Evolutionary conservation across 2,329 filamentous ascomycete species (phyloP).

Genomic region (Meredithiella fracta): DNA sequence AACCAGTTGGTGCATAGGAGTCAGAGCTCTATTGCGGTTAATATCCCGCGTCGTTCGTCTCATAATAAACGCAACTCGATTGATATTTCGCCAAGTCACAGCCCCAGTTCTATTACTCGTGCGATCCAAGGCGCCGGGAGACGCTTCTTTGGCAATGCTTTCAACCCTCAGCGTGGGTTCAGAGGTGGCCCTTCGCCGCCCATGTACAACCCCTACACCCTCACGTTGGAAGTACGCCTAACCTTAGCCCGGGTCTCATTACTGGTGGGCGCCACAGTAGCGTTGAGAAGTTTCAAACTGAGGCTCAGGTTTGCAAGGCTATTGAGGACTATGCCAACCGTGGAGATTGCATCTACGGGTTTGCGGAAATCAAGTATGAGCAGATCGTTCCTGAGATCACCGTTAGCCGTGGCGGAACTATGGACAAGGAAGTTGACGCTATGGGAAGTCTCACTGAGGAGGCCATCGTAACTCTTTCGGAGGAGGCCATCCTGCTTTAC

Average conservation of each 20-base stretch:
- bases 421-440: constrained; percentile 28
- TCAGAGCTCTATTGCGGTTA: constrained; percentile 39
- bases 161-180: constrained; percentile 45
- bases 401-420: constrained; percentile 30
- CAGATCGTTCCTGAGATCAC: constrained; percentile 71
- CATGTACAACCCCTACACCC: constrained; percentile 56
- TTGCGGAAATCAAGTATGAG: constrained; percentile 96
- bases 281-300: constrained; percentile 16
- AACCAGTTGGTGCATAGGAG: constrained; percentile 20
- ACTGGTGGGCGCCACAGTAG: constrained; percentile 45
- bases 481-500: constrained; percentile 89
- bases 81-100: constrained; percentile 16
- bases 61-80: constrained; percentile 27
- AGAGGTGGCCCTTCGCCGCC: constrained; percentile 56
- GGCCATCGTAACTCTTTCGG: constrained; percentile 70
- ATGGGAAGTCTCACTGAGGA: constrained; percentile 56
- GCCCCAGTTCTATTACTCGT: constrained; percentile 77
- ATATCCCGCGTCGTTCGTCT: constrained; percentile 53
- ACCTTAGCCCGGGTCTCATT: constrained; percentile 44
- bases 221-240: constrained; percentile 49
- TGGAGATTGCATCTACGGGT: constrained; percentile 92
- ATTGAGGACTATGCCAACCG: constrained; percentile 87
- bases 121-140: constrained; percentile 84
- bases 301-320: constrained; percentile 48
- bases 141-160: constrained; percentile 54